These are phyloP conservation scores for Bidens hawaiensis DNA, from an alignment of 140 eudicot species.

Conservation along the genomic window DNA sequence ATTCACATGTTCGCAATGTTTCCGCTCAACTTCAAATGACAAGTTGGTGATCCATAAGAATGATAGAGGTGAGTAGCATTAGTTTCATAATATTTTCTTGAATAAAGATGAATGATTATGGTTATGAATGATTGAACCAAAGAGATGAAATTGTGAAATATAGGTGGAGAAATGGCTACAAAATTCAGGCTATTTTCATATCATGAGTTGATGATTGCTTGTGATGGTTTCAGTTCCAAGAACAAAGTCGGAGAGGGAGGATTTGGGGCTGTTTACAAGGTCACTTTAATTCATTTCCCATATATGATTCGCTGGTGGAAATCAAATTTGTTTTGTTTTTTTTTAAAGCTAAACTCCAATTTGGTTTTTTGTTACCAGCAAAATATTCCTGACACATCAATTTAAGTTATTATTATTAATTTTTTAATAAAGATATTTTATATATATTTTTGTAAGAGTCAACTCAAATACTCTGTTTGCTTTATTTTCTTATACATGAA, in stretches of 20 bases:
- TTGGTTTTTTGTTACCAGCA: too few species aligned
- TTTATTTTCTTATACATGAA: too few species aligned
- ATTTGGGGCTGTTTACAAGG: conserved; percentile 85
- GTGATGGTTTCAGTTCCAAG: conserved; percentile 46
- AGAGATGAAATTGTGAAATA: conserved; percentile 20
- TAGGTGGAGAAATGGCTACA: conserved; percentile 38
- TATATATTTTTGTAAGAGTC: too few species aligned
- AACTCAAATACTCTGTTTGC: too few species aligned
- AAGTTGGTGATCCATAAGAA: conserved; percentile 3
- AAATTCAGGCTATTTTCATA: conserved; percentile 53
- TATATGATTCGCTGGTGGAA: too few species aligned
- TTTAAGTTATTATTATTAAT: too few species aligned
- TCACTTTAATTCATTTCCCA: conserved; percentile 14
- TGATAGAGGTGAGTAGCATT: conserved; percentile 29
- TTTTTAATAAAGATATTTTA: too few species aligned
- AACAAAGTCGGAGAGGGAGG: conserved; percentile 84
- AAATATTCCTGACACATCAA: too few species aligned
- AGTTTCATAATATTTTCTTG: conserved; percentile 10
- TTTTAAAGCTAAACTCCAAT: too few species aligned
- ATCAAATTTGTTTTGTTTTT: too few species aligned
- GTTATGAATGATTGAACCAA: conserved; percentile 5
- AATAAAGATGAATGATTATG: conserved; percentile 4
- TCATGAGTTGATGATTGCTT: conserved; percentile 56
- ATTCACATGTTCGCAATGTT: conserved; percentile 29
- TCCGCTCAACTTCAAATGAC: conserved; percentile 30